Percentiles rank a stretch among this genome's conserved stretches.
Evolutionary conservation across 306 rosid genomes (phyloP).

Genomic region (Ochetophila trinervis): DNA sequence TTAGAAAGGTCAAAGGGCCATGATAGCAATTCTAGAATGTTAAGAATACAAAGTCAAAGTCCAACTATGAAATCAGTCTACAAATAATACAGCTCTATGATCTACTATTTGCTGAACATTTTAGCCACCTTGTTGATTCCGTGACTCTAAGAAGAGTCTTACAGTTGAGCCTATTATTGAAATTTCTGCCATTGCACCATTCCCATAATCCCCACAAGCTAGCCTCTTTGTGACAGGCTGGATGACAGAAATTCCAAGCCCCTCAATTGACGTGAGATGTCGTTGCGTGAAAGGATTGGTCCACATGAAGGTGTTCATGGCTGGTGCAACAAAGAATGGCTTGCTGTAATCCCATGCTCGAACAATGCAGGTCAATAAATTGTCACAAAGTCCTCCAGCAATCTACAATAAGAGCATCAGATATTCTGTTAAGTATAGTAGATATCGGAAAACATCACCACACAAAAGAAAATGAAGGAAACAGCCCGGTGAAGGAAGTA

Average conservation of each 20-base stretch:
- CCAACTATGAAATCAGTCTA: constrained; percentile 14
- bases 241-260: too few relatives aligned
- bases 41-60: constrained; percentile 18
- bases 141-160: too few relatives aligned
- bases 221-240: too few relatives aligned
- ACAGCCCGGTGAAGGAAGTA: background rate
- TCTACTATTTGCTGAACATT: constrained; percentile 25
- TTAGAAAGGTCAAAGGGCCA: constrained; percentile 16
- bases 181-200: too few relatives aligned
- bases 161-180: too few relatives aligned
- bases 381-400: constrained; percentile 79
- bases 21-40: constrained; percentile 8
- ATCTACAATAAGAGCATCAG: constrained; percentile 41
- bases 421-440: constrained; percentile 16
- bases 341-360: constrained; percentile 86
- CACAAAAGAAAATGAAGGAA: background rate
- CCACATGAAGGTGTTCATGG: too few relatives aligned
- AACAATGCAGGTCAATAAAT: constrained; percentile 68
- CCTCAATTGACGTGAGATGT: too few relatives aligned
- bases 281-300: too few relatives aligned
- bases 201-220: too few relatives aligned
- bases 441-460: background rate
- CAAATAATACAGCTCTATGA: constrained; percentile 1
- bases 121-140: constrained; percentile 32
- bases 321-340: constrained; percentile 74